Evolutionary conservation across 371 early-diverging fungal species (phyloP).

Genomic region (Conidiobolus incongruus): DNA sequence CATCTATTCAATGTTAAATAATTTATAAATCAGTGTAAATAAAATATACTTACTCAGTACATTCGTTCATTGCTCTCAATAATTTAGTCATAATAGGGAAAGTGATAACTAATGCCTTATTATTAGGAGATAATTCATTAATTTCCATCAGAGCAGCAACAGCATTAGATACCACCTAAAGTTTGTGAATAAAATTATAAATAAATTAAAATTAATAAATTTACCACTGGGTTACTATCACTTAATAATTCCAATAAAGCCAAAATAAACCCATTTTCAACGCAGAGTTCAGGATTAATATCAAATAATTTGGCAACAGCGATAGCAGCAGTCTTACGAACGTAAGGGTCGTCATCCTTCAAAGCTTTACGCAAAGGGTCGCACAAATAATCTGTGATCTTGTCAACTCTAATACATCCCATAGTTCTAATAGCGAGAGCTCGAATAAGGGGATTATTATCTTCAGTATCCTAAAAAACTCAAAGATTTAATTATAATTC

Average conservation of each 20-base stretch:
- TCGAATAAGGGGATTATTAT: slow-evolving; percentile 83
- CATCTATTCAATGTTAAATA: slow-evolving; percentile 26
- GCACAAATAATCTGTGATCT: slow-evolving; percentile 76
- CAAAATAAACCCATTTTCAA: slow-evolving; percentile 67
- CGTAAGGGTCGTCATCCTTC: slow-evolving; percentile 63
- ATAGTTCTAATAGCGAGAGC: slow-evolving; percentile 93
- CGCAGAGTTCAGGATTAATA: slow-evolving; percentile 39
- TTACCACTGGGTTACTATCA: slow-evolving; percentile 86
- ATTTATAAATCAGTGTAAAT: neutral
- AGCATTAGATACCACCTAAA: slow-evolving; percentile 78
- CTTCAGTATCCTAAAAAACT: slow-evolving; percentile 78
- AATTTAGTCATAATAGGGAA: slow-evolving; percentile 55
- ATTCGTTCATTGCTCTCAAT: slow-evolving; percentile 79
- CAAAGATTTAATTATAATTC: no score
- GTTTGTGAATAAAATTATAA: neutral
- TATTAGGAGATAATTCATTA: slow-evolving; percentile 43
- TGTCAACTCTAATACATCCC: slow-evolving; percentile 82
- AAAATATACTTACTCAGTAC: slow-evolving; percentile 48
- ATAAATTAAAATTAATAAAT: neutral
- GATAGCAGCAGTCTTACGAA: slow-evolving; percentile 86
- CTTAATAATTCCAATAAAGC: slow-evolving; percentile 66
- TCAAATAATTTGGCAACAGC: slow-evolving; percentile 87
- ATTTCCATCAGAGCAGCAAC: slow-evolving; percentile 80
- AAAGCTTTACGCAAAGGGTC: slow-evolving; percentile 71
- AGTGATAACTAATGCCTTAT: slow-evolving; percentile 47